phyloP scores from a whole-genome alignment of 805 yeast species.

The Candida awuae region DNA sequence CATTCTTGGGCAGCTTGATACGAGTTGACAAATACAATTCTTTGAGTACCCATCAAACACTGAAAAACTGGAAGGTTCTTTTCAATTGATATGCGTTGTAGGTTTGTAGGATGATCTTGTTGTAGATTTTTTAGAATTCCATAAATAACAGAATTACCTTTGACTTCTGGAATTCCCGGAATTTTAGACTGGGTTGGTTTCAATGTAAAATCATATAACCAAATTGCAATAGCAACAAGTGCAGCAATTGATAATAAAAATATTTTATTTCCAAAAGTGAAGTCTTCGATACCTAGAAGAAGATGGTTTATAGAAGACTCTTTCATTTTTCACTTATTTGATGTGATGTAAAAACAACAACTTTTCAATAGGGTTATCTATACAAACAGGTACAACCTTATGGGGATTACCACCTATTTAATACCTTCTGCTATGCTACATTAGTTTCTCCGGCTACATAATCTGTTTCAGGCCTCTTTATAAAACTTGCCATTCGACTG shows the following conservation, averaged over 20 bases:
- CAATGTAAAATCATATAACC: conserved; percentile 15
- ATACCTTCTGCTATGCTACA: too few species aligned
- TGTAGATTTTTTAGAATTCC: conserved; percentile 27
- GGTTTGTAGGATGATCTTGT: conserved; percentile 27
- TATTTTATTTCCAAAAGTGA: too few species aligned
- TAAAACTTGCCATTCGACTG: too few species aligned
- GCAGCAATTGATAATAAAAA: neutral
- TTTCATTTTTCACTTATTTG: too few species aligned
- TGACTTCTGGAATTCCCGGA: conserved; percentile 26
- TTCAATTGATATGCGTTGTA: conserved; percentile 25
- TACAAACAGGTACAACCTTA: too few species aligned
- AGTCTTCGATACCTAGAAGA: too few species aligned
- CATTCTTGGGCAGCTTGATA: conserved; percentile 16
- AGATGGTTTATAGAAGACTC: too few species aligned
- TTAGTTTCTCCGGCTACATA: too few species aligned
- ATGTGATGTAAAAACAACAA: too few species aligned
- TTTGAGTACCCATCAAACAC: conserved; percentile 18
- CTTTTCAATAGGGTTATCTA: too few species aligned
- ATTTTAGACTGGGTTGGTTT: conserved; percentile 19
- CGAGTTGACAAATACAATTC: conserved; percentile 16
- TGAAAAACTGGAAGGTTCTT: conserved; percentile 24
- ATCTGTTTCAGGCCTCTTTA: too few species aligned
- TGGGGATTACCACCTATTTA: too few species aligned
- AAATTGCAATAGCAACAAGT: conserved; percentile 1
- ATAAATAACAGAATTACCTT: conserved; percentile 25